Conservation (phyloP, 768 basidiomycete genomes). For the Leccinellum albellum region DNA sequence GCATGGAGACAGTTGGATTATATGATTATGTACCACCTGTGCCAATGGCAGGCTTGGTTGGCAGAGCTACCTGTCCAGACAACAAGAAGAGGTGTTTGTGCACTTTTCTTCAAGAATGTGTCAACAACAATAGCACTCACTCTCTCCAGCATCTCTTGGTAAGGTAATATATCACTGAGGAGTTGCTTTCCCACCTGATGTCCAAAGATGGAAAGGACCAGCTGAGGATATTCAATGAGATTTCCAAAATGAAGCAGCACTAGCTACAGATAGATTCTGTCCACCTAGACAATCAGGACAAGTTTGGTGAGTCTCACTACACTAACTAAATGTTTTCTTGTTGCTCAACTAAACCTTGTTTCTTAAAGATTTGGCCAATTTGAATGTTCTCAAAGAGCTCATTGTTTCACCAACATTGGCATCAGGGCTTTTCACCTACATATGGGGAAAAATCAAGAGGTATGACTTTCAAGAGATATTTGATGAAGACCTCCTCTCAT, state of each 20-base stretch:
- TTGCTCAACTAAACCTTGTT: no score
- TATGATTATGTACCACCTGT: neutral
- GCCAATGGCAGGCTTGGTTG: neutral
- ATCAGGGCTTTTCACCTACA: no score
- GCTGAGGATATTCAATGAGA: neutral
- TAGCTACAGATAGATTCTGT: neutral
- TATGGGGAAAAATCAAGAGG: neutral
- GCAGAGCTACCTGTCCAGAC: neutral
- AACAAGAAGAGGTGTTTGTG: neutral
- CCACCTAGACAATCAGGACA: neutral
- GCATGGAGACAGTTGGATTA: neutral
- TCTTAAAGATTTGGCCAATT: no score
- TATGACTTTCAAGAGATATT: neutral
- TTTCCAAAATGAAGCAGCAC: neutral
- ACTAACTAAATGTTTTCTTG: no score
- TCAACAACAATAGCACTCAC: neutral
- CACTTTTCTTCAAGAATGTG: neutral
- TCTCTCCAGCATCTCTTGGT: neutral
- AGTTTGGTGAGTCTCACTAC: neutral
- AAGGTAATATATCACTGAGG: neutral
- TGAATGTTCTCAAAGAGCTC: neutral
- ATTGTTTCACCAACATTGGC: neutral
- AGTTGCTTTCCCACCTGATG: neutral
- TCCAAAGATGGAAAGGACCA: neutral
- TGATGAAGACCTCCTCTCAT: neutral